Conservation (phyloP, 345 rosid genomes). For the Zanthoxylum bungeanum region DNA sequence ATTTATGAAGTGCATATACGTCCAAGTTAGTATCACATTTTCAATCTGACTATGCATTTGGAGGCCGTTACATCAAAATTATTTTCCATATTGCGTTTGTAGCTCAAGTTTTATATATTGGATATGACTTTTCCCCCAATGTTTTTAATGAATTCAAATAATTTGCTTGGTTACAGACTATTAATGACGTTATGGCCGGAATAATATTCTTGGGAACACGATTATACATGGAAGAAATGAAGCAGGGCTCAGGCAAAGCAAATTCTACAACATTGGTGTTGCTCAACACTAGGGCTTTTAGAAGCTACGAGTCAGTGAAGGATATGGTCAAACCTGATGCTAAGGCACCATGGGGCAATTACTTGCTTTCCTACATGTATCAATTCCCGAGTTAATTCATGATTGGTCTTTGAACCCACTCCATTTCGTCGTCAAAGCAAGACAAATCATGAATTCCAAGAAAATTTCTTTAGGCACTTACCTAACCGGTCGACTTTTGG, state of each 20-base stretch:
- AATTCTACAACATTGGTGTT: slow-evolving; percentile 34
- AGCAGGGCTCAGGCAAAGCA: slow-evolving; percentile 3
- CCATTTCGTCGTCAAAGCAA: too few species aligned
- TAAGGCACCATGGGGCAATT: slow-evolving; percentile 35
- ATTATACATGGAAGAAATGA: slow-evolving; percentile 32
- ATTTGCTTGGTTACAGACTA: slow-evolving; percentile 22
- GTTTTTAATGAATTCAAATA: neutral
- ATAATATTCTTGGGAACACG: slow-evolving; percentile 33
- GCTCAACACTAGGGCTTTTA: slow-evolving; percentile 34
- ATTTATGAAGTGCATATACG: too few species aligned
- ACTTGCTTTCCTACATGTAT: too few species aligned
- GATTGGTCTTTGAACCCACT: too few species aligned
- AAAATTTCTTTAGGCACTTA: too few species aligned
- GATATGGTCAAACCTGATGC: slow-evolving; percentile 36
- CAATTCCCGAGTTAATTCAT: too few species aligned
- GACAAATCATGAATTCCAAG: too few species aligned
- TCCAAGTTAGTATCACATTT: too few species aligned
- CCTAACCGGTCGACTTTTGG: too few species aligned
- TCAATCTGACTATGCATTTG: too few species aligned
- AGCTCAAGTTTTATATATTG: neutral
- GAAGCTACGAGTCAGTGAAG: slow-evolving; percentile 29
- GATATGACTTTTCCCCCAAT: too few species aligned
- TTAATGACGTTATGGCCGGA: slow-evolving; percentile 41
- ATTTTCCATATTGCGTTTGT: neutral
- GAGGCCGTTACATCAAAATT: too few species aligned